A percentile compares a stretch with the other conserved stretches of the same genome.
phyloP scores from a whole-genome alignment of 2,329 filamentous ascomycete genomes.

The Teratosphaeria epicoccoides region DNA sequence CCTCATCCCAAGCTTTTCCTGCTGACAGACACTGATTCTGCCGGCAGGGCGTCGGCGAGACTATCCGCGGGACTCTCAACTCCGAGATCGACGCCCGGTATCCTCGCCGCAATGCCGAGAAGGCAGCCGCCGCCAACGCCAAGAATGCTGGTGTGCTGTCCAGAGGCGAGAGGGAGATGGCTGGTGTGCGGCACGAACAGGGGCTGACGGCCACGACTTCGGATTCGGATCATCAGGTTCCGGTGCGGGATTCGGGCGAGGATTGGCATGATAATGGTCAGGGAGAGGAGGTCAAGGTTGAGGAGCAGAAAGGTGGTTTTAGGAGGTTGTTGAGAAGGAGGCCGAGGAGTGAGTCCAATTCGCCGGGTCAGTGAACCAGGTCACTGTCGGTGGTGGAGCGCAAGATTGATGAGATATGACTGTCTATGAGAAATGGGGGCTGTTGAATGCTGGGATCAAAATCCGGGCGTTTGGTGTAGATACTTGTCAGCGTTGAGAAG shows the following conservation, averaged over 20 bases:
- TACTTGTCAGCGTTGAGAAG: no score
- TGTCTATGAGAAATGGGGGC: no score
- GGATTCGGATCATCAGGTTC: neutral
- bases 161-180: slow-evolving; percentile 18
- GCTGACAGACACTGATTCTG: neutral
- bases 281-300: neutral
- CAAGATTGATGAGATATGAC: neutral
- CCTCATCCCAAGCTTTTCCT: neutral
- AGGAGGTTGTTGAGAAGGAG: slow-evolving; percentile 4
- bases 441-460: no score
- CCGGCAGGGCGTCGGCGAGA: slow-evolving; percentile 25
- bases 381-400: no score
- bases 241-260: neutral
- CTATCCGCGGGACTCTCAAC: slow-evolving; percentile 23
- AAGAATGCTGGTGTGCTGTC: slow-evolving; percentile 21
- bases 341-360: neutral
- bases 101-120: slow-evolving; percentile 19
- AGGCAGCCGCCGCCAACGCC: slow-evolving; percentile 15
- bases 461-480: no score
- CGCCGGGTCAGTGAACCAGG: neutral
- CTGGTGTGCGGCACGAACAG: neutral
- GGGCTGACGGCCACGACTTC: neutral
- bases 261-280: neutral
- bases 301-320: slow-evolving; percentile 1
- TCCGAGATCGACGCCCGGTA: slow-evolving; percentile 22